Evolutionary conservation across 768 basidiomycete genomes (phyloP), one percentile per base, ranked within the genome.

Genomic region (Leucocoprinus sp.): DNA sequence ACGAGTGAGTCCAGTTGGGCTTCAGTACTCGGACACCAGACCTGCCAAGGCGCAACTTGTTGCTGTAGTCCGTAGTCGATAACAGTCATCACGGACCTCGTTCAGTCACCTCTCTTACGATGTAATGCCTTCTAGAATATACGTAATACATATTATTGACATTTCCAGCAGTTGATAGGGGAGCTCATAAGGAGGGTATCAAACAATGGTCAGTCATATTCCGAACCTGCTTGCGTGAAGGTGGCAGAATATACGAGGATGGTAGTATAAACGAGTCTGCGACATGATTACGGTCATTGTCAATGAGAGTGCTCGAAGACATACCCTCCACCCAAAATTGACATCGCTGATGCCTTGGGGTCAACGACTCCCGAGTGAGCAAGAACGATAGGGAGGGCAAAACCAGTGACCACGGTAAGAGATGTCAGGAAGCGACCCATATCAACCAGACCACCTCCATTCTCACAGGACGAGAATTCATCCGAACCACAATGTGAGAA

Each of bases 371-470:
- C 82, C 2, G 96, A 88, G 54, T 98, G 96, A 1, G 92, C 85
- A 22, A 98, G 76, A 26, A 97, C 82, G 41, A 96, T 73, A 0
- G 96, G 96, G 12, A 98, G 70, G 11, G 93, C 87, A 52, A 98
- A 89, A 27, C 96, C 96, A 26, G 92, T 87, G 8, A 96, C 82
- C 49, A 98, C 92, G 53, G 96, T 73, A 51, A 82, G 74, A 33
- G 90, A 76, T 11, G 96, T 98, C 46, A 97, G 75, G 71, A 98
- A 99, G 37, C 91, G 86, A 26, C 95, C 96, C 27, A 98, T 76
- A 68, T 98, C 96, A 37, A 90, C 63, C 27, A 87, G 75, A 29
- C 45, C 50, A 11, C 82, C 80, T 8, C 80, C 65, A 50, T 70
- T 69, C 41, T 81, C 82, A 61, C 86, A 86, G 50, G 82, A 83